Conservation (phyloP, 352 stramenopile species). For the Achlya hypogyna region DNA sequence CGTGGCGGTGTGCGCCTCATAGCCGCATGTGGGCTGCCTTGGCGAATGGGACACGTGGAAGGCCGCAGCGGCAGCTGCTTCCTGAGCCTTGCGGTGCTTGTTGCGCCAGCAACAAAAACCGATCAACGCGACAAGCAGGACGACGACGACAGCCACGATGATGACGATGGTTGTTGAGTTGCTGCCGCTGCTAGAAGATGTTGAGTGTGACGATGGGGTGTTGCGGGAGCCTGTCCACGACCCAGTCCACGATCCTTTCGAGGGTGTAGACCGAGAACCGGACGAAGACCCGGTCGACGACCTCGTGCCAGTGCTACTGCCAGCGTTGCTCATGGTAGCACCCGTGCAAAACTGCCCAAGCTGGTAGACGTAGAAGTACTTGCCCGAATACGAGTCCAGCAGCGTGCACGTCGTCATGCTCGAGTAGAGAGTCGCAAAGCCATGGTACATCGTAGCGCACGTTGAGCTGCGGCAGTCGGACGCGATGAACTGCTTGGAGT, state of each 20-base stretch:
- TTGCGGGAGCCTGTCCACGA: neutral
- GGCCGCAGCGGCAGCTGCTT: neutral
- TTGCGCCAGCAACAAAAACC: neutral
- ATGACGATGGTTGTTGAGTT: neutral
- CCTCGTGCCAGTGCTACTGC: too few relatives aligned
- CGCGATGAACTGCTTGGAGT: neutral
- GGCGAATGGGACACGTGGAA: neutral
- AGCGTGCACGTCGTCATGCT: neutral
- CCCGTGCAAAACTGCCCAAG: neutral
- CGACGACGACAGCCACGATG: neutral
- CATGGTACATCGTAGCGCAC: neutral
- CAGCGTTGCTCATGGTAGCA: neutral
- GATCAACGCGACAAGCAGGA: neutral
- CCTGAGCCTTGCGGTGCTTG: neutral
- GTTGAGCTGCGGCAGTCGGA: neutral
- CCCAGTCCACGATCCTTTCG: neutral
- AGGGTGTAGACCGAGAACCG: neutral
- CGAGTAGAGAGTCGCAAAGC: neutral
- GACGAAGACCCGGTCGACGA: neutral
- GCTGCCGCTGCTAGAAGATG: neutral
- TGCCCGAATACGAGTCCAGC: neutral
- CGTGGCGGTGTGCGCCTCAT: neutral
- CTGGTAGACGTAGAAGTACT: neutral
- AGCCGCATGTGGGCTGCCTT: neutral
- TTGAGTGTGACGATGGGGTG: neutral